Base-by-base conservation (phyloP, 164 flowering plant species). In the Stephania cephalantha region DNA sequence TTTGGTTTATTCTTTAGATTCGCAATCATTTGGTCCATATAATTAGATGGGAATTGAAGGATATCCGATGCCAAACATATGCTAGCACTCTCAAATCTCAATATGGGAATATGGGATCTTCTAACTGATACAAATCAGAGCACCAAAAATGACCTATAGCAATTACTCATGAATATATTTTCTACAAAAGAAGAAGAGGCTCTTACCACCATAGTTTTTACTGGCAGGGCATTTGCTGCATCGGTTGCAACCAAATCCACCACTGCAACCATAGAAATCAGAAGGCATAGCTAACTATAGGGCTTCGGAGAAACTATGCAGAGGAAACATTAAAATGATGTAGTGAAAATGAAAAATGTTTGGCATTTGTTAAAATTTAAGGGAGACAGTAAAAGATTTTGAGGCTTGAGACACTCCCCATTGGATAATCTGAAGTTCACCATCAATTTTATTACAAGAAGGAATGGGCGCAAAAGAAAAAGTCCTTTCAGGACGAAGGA, bases 141-240 rank as follows among this genome's bases (percentile, higher is more conserved):
- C 2, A 25, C 25, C 4, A 30, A 22, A 25, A 52, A 1, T 2
- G 42, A 53, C 18, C 13, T 13, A 53, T 53, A 13, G 20, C 25
- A 61, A 61, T 18, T 61, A 61, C 22, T 61, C 18, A 61, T 5
- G 31, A 71, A 64, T 68, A 9, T 61, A 6, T 22, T 1, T 35
- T 35, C 42, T 35, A 35, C 2, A 35, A 35, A 35, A n/a, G 70
- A 13, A 31, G 12, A 5, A 46, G 46, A 6, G 18, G 9, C 66
- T 6, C 88, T 84, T 70, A 90, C 91, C 87, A 79, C n/a, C 11
- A 82, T 58, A 74, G 77, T 71, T 15, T 80, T 72, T 30, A 70
- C 31, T 52, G 72, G 61, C 63, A 80, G 66, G 48, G 93, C 96
- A 72, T 86, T 84, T 53, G 89, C 89, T 2, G 82, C 17, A 71